phyloP scores from a whole-genome alignment of 441 rosid genomes.

The Daphne laureola region DNA sequence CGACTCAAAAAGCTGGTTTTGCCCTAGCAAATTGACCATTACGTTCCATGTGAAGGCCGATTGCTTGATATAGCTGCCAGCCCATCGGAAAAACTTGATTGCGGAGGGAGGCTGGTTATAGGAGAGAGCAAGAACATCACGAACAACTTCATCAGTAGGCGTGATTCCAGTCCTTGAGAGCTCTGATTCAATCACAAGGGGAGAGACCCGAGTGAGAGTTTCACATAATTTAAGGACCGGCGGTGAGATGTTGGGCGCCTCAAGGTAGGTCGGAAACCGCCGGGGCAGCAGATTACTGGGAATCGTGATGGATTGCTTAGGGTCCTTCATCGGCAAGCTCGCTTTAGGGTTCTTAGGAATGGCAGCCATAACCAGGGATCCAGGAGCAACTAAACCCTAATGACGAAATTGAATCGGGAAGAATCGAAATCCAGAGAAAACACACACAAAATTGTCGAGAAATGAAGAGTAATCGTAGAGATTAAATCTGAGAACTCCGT shows the following conservation, averaged over 20 bases:
- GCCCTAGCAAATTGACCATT: constrained; percentile 55
- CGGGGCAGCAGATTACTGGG: constrained; percentile 15
- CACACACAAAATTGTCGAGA: background rate
- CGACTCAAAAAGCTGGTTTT: constrained; percentile 34
- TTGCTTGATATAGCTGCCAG: constrained; percentile 25
- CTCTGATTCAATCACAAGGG: constrained; percentile 27
- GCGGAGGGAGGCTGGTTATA: constrained; percentile 33
- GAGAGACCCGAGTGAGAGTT: constrained; percentile 21
- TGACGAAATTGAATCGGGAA: background rate
- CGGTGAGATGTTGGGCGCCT: constrained; percentile 23
- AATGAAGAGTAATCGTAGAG: no score
- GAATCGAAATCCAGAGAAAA: no score
- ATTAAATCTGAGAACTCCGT: no score
- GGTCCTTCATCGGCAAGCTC: background rate
- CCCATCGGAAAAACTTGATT: constrained; percentile 51
- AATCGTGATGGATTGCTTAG: constrained; percentile 6
- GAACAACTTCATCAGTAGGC: constrained; percentile 28
- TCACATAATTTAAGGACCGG: constrained; percentile 27
- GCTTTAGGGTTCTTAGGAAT: constrained; percentile 13
- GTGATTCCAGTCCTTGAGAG: constrained; percentile 27
- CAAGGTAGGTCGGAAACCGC: constrained; percentile 18
- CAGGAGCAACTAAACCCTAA: constrained; percentile 4
- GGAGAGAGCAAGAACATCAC: constrained; percentile 36
- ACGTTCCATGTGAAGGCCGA: constrained; percentile 38
- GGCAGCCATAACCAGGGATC: no score